Percentiles rank a stretch among this genome's conserved stretches.
These are phyloP conservation scores for Neurospora terricola DNA, from an alignment of 495 filamentous ascomycete genomes.

Conservation along the genomic window DNA sequence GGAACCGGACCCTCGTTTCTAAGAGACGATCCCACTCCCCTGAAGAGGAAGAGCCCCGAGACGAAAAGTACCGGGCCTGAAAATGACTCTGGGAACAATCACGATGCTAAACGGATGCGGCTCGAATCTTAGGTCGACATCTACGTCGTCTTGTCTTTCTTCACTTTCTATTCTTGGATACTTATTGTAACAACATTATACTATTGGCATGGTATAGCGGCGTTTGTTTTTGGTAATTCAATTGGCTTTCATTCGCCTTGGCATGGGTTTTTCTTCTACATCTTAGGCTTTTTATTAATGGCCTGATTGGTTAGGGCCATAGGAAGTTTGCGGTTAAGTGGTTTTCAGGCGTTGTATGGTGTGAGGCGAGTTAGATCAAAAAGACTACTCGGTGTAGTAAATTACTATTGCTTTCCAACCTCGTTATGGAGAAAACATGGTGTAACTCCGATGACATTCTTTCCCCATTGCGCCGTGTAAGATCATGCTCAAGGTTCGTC, in stretches of 20 bases:
- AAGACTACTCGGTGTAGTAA: neutral
- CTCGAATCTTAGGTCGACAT: neutral
- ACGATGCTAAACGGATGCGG: neutral
- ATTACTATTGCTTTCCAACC: neutral
- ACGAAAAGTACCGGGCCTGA: constrained; percentile 22
- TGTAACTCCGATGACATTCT: neutral
- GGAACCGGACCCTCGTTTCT: constrained; percentile 60
- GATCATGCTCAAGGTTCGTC: neutral
- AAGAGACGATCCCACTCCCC: constrained; percentile 35
- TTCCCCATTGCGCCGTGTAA: neutral
- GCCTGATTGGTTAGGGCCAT: neutral
- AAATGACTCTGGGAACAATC: constrained; percentile 9
- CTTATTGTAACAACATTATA: neutral
- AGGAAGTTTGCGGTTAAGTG: neutral
- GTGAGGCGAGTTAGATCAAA: neutral
- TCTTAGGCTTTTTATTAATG: neutral
- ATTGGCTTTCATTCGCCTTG: neutral
- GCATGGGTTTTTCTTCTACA: neutral
- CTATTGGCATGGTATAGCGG: neutral
- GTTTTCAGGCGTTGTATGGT: neutral
- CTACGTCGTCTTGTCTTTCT: neutral
- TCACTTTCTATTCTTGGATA: neutral
- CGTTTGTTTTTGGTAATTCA: neutral
- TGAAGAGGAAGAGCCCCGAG: constrained; percentile 42
- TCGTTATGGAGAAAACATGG: neutral